These are phyloP conservation scores for Pontederia paniculata DNA, from an alignment of 176 grass and related monocot genomes.

Conservation along the genomic window DNA sequence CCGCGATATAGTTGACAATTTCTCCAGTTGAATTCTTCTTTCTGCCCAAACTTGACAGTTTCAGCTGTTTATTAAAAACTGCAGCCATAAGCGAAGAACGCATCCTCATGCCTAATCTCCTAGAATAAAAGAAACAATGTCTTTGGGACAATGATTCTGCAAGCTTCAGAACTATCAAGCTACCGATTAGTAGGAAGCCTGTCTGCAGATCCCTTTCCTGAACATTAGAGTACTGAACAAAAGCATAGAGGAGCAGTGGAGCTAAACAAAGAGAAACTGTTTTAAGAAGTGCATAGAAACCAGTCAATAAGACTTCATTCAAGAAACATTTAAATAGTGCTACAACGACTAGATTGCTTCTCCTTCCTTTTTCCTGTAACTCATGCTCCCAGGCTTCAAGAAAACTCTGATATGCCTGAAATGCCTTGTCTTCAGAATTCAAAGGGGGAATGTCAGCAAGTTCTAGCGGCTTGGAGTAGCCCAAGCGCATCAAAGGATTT, in stretches of 20 bases:
- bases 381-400: constrained; percentile 35
- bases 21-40: constrained; percentile 64
- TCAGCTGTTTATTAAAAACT: constrained; percentile 74
- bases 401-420: constrained; percentile 31
- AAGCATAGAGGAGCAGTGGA: constrained; percentile 54
- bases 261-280: constrained; percentile 26
- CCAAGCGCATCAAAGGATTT: constrained; percentile 51
- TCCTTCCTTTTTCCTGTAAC: constrained; percentile 30
- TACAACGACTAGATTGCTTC: constrained; percentile 26
- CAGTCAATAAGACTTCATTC: constrained; percentile 42
- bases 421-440: constrained; percentile 42
- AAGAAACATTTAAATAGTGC: constrained; percentile 46
- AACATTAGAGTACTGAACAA: constrained; percentile 45
- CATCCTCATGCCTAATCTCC: constrained; percentile 68
- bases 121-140: constrained; percentile 71
- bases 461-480: constrained; percentile 51
- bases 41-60: constrained; percentile 57
- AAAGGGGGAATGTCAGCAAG: constrained; percentile 58
- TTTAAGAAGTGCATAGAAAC: constrained; percentile 54
- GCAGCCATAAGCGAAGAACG: constrained; percentile 59
- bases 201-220: constrained; percentile 27
- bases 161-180: constrained; percentile 47
- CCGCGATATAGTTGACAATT: constrained; percentile 74
- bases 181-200: constrained; percentile 35
- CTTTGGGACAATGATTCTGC: constrained; percentile 70